Base-by-base conservation (phyloP, 2,329 filamentous ascomycete genomes). In the Cercospora sojina region DNA sequence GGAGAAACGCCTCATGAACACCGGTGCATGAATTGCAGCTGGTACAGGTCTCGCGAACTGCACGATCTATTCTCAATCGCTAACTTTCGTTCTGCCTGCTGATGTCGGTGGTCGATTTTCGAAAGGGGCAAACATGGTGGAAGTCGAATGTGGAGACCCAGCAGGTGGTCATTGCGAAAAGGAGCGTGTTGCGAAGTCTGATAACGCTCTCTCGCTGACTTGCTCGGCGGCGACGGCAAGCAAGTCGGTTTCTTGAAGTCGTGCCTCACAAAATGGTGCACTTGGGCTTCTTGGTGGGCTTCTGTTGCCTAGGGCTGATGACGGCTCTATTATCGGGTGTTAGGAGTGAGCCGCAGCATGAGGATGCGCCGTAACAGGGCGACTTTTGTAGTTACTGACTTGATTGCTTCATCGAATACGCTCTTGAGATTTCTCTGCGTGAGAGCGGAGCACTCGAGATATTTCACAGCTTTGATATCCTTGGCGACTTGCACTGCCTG, bases 391-490 rank as follows among this genome's bases (percentile, higher is more conserved):
- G 51, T 57, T 43, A 82, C 90, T 74, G 83, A 98, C 95, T 95
- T 90, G 78, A 99, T 99, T 35, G 95, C 95, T 82, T 97, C 94
- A 77, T 99, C 95, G 78, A 99, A 99, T 58, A 99, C 95, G 76
- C 92, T 96, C 89, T 99, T 99, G 74, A 99, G 82, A 80, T 97
- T 97, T 77, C 94, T 86, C 84, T 98, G 95, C 41, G 95, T 99
- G 73, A 99, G 84, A 57, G 95, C 95, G 61, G 95, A 98, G 83
- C 95, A 99, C 82, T 99, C 95, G 49, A 98, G 86, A 82, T 99
- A 99, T 83, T 97, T 98, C 82, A 95, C 91, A 55, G 95, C 94
- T 78, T 88, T 90, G 81, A 99, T 97, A 76, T 97, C 93, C 83
- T 96, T 96, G 69, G 93, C 92, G 70, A 94, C 91, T 71, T 89